Conservation (phyloP, 257 asterid species). For the Capsicum rhomboideum region DNA sequence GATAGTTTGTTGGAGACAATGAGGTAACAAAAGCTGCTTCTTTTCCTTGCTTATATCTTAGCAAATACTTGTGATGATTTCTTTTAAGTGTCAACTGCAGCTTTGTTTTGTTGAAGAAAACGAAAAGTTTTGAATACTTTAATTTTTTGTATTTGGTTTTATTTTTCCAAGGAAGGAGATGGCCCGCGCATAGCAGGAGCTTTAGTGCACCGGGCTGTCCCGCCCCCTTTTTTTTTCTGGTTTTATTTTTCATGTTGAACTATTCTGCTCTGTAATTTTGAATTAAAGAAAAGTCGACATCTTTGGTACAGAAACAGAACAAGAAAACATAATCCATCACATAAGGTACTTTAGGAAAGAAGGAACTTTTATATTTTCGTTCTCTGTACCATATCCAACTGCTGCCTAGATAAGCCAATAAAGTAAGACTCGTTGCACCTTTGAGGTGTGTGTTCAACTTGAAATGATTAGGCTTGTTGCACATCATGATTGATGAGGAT, state of each 20-base stretch:
- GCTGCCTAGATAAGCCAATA: neutral
- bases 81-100: neutral
- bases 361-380: neutral
- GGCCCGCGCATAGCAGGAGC: too few species aligned
- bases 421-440: neutral
- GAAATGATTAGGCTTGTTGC: neutral
- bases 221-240: too few species aligned
- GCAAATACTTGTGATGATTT: neutral
- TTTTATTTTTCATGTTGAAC: neutral
- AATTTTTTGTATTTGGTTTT: neutral
- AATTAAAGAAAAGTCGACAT: neutral
- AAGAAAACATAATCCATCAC: neutral
- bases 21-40: conserved; percentile 29
- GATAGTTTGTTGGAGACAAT: conserved; percentile 54
- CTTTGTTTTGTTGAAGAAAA: neutral
- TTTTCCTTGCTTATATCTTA: neutral
- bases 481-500: neutral
- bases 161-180: too few species aligned
- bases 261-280: neutral
- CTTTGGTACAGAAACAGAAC: neutral
- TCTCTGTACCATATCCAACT: neutral
- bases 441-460: neutral
- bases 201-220: too few species aligned
- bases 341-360: neutral
- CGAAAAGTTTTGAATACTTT: neutral